These are phyloP conservation scores for Phytophthora tentaculata DNA, from an alignment of 352 stramenopile genomes.

Conservation along the genomic window DNA sequence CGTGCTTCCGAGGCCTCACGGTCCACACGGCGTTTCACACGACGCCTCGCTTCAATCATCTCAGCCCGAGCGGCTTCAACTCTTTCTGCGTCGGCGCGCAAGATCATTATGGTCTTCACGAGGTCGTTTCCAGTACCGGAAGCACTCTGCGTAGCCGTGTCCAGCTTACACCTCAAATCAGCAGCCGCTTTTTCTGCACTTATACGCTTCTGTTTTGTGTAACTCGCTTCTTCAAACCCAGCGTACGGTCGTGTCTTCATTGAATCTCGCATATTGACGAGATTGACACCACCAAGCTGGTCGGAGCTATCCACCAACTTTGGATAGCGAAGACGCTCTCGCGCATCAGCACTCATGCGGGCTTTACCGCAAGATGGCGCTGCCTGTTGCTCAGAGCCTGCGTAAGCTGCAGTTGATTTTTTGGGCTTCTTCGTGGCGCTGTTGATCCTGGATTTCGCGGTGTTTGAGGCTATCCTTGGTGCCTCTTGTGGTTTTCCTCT, in stretches of 20 bases:
- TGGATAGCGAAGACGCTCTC: background rate
- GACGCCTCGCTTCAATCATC: no score
- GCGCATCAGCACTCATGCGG: background rate
- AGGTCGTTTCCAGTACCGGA: background rate
- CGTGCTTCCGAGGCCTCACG: background rate
- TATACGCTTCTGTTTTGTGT: background rate
- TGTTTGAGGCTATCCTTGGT: no score
- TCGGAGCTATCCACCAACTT: background rate
- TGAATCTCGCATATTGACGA: background rate
- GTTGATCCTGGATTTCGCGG: no score
- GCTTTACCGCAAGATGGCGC: no score
- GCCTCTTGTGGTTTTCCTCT: no score
- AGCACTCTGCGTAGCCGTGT: background rate
- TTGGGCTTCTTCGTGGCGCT: no score
- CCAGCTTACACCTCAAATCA: background rate
- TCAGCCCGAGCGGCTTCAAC: background rate
- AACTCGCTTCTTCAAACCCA: background rate
- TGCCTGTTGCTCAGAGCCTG: no score
- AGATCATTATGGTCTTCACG: background rate
- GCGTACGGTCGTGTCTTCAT: background rate
- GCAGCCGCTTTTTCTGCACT: background rate
- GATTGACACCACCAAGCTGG: background rate
- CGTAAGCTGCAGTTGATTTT: background rate
- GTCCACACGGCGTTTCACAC: no score
- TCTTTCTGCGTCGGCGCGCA: background rate